Evolutionary conservation across 805 yeast genomes (phyloP), one percentile per base, ranked within the genome.

Genomic region (Candida insectalens): DNA sequence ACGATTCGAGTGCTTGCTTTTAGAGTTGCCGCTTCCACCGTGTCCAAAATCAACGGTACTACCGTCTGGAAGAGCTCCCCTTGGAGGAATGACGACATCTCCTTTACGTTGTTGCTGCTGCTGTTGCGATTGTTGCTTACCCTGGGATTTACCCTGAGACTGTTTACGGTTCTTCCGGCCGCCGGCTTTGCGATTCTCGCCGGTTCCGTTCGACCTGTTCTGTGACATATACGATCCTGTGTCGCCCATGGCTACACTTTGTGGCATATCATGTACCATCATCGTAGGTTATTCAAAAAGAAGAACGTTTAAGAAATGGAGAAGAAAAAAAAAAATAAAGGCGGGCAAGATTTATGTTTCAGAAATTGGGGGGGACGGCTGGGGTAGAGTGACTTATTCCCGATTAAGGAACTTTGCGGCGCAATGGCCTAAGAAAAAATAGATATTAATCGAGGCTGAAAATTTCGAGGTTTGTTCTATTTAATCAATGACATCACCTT

Each of bases 111-210:
- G 36, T 74, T 73, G 26, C 74, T 61, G 25, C 27, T 34, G 14
- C 68, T 43, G 67, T 67, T 34, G 23, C 71, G 55, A 19, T 69
- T 52, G 41, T 66, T 68, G 31, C 15, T 19, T 27, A 17, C 32
- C 19, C 13, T 21, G 7, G n/a, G 15, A 18, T 10, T 25, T 17
- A 13, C 10, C 13, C 7, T 33, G 14, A 9, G 19, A 19, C 25
- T 25, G 19, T 4, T 26, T 19, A n/a, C 17, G 17, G 9, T 26
- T 26, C 20, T 19, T 26, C 2, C 19, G 15, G 12, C 16, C 18
- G 17, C 13, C 20, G 14, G 6, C 25, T 8, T 16, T 20, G 19
- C 6, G n/a, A 13, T 7, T 21, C 12, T 3, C 23, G 14, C 15
- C n/a, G 6, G 14, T 29, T 10, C 14, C 12, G 9, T 20, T 19